phyloP scores from a whole-genome alignment of 2,329 filamentous ascomycete genomes.

The Monosporascus sp. region DNA sequence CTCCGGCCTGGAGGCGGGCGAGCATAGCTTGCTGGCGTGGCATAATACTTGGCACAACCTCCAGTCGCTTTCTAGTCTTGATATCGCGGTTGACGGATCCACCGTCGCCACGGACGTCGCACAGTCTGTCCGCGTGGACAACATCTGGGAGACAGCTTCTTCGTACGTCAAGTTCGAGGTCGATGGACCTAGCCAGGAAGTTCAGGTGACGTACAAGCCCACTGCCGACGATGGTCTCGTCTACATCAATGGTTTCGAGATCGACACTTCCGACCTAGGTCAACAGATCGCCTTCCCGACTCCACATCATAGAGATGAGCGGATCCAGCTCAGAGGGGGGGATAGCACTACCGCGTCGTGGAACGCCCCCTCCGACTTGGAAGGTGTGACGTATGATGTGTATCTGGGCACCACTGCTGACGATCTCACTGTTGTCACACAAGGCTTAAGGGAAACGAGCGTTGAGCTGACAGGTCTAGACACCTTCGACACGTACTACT shows the following conservation, averaged over 20 bases:
- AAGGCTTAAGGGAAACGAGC: not conserved
- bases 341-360: slow-evolving; percentile 15
- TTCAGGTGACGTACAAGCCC: slow-evolving; percentile 21
- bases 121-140: slow-evolving; percentile 24
- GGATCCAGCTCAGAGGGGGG: slow-evolving; percentile 12
- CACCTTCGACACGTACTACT: slow-evolving; percentile 23
- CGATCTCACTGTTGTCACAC: slow-evolving; percentile 8
- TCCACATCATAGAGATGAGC: slow-evolving; percentile 25
- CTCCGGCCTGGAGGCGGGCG: slow-evolving; percentile 20
- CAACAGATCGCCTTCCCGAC: slow-evolving; percentile 23
- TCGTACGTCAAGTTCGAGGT: slow-evolving; percentile 23
- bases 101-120: slow-evolving; percentile 3
- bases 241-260: slow-evolving; percentile 28
- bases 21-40: slow-evolving; percentile 24
- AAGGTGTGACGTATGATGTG: slow-evolving; percentile 19
- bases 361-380: slow-evolving; percentile 11
- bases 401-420: slow-evolving; percentile 17
- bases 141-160: slow-evolving; percentile 25
- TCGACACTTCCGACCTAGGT: slow-evolving; percentile 19
- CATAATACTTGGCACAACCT: slow-evolving; percentile 27
- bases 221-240: slow-evolving; percentile 14
- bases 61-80: slow-evolving; percentile 13
- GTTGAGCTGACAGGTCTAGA: slow-evolving; percentile 9
- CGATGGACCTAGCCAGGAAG: slow-evolving; percentile 10
- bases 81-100: slow-evolving; percentile 20